Percentiles rank a stretch among this genome's conserved stretches.
phyloP scores from a whole-genome alignment of 345 rosid species.

The Clausena lansium region DNA sequence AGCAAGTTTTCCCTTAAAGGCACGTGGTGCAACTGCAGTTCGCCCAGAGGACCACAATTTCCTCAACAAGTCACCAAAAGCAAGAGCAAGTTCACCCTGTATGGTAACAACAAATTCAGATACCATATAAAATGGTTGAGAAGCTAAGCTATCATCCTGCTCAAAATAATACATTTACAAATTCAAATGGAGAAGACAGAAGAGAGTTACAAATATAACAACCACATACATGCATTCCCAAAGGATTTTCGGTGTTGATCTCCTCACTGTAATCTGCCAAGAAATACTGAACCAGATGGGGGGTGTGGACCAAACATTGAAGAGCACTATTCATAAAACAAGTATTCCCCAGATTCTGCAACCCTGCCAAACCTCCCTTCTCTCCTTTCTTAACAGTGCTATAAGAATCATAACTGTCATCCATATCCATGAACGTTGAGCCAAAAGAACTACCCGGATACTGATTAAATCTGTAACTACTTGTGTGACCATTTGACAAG shows the following conservation, averaged over 20 bases:
- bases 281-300: slow-evolving; percentile 78
- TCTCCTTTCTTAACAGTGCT: slow-evolving; percentile 50
- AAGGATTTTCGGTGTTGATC: slow-evolving; percentile 75
- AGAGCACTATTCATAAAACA: slow-evolving; percentile 96
- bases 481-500: slow-evolving; percentile 67
- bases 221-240: slow-evolving; percentile 84
- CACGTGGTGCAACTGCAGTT: slow-evolving; percentile 64
- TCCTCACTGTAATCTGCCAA: slow-evolving; percentile 74
- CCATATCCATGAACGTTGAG: slow-evolving; percentile 34
- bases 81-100: slow-evolving; percentile 94
- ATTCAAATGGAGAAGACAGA: slow-evolving; percentile 2
- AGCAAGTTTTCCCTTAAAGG: slow-evolving; percentile 75
- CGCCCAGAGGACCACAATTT: slow-evolving; percentile 78
- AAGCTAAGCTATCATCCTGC: neutral
- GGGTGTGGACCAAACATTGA: slow-evolving; percentile 91
- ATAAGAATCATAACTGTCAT: slow-evolving; percentile 41
- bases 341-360: slow-evolving; percentile 94
- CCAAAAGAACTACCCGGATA: slow-evolving; percentile 40
- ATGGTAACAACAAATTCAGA: slow-evolving; percentile 32
- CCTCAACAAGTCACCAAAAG: slow-evolving; percentile 83
- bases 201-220: slow-evolving; percentile 11
- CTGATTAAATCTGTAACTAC: slow-evolving; percentile 35
- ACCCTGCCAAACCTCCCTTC: slow-evolving; percentile 77
- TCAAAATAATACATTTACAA: neutral
- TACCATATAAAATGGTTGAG: slow-evolving; percentile 9